Base-by-base conservation (phyloP, 768 basidiomycete genomes). In the Steccherinum ochraceum region DNA sequence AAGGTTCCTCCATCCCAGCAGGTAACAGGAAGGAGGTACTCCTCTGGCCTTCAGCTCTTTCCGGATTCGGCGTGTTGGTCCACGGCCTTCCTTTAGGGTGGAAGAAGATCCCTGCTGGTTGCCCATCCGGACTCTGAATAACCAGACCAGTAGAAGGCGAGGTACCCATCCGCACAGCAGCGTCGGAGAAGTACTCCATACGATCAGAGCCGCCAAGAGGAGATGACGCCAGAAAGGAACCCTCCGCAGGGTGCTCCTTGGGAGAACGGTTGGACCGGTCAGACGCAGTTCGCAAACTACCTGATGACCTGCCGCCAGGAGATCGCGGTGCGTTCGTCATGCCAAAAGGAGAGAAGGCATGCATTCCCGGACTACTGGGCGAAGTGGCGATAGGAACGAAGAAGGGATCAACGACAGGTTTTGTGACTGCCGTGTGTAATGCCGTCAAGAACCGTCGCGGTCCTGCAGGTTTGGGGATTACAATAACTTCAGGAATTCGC, bases 401-500 rank as follows among this genome's bases (percentile, higher is more conserved):
- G 65, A 85, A 88, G 0, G 94, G 89, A 63, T 99, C 95, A 24
- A 99, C 81, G 11, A 81, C 63, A 0, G 96, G 94, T 56, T 84
- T 89, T 7, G 80, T 87, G 45, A 90, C 77, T 1, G 93, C 93
- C 3, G 91, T 97, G 64, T 95, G 88, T 16, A 99, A 72, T 21
- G 93, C 88, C 19, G 93, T 94, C 57, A 99, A 72, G 58, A 97
- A 85, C 7, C 95, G 83, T 35, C 95, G 82, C 5, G 96, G 96
- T 3, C 96, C 95, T 16, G 89, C 94, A 10, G 95, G 95, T 68
- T 98, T 99, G 19, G 94, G 95, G 35, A 98, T 86, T 57, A 99
- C 91, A 78, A 98, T 89, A 24, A 99, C 81, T 59, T 99, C 96
- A 1, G 96, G 86, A 11, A 87, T 65, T 13, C 75, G 72, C 20